Evolutionary conservation across 1,139 yeast genomes (phyloP), one percentile per base, ranked within the genome.

Genomic region (Meyerozyma carpophila): DNA sequence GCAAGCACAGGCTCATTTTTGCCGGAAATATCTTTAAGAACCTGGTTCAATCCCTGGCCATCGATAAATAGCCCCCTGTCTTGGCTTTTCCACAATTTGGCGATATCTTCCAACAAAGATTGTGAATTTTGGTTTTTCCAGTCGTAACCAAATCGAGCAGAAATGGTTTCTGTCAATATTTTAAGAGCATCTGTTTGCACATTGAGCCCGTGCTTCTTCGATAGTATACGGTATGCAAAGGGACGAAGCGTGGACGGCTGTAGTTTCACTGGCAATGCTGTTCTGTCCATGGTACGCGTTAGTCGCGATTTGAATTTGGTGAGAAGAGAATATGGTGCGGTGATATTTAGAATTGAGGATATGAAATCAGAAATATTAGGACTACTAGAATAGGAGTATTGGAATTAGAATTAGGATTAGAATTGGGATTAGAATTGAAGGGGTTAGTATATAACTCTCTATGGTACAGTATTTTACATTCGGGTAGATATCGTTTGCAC

Each of bases 151-250:
- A 83, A 91, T 42, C 77, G 75, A 40, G 72, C 72, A 7, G 97
- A 93, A 34, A 93, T 73, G 44, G 78, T 77, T 18, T 81, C 82
- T 0, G 97, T 88, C 40, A 94, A 68, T 1, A 77, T 75, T 39
- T 74, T 76, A 20, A 93, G 70, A 0, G 97, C 98, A 48, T 87
- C 84, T 0, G 96, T 82, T 56, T 93, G 90, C 50, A 93, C 78
- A 59, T 91, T 91, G 24, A 93, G 73, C 0, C 97, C 97, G 61
- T 90, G 93, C 58, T 93, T 93, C 63, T 90, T 93, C 3, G 98
- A 88, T 16, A 93, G 64, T 2, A 91, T 78, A 38, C 98, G 72
- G 61, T 91, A 93, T 0, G 97, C 98, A 41, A 91, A 68, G 0
- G 98, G 98, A 40, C 98, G 75, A 32, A 93, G 70, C 58, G 88